Evolutionary conservation across 2,329 filamentous ascomycete genomes (phyloP).

Genomic region (Diaporthe citriasiana): DNA sequence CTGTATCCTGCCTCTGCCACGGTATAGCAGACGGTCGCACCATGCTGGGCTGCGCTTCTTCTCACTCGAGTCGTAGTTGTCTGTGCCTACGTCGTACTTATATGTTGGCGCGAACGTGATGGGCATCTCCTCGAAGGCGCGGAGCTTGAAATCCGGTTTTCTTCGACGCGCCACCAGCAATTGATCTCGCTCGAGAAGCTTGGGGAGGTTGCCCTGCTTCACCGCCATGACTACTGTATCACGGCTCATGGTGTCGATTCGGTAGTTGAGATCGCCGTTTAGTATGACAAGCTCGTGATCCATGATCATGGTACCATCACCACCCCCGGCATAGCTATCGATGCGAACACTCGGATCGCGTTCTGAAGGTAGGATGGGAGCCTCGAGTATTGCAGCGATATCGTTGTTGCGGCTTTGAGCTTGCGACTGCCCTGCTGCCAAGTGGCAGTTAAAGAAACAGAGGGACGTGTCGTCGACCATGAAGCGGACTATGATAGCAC

Average conservation of each 20-base stretch:
- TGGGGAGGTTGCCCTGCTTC: constrained; percentile 82
- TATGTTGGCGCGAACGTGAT: constrained; percentile 97
- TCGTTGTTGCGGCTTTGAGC: constrained; percentile 94
- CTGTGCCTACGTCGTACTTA: constrained; percentile 97
- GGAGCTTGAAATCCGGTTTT: constrained; percentile 89
- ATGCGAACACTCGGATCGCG: constrained; percentile 75
- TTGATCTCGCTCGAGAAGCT: constrained; percentile 94
- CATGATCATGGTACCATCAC: constrained; percentile 93
- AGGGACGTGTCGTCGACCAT: constrained; percentile 92
- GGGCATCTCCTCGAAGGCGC: constrained; percentile 89
- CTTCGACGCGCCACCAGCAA: constrained; percentile 89
- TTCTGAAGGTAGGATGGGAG: constrained; percentile 79
- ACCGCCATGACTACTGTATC: constrained; percentile 92
- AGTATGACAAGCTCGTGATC: constrained; percentile 98
- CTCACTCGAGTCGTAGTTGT: constrained; percentile 93
- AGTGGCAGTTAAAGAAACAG: constrained; percentile 97
- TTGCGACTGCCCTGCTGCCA: constrained; percentile 93
- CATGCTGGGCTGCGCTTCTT: constrained; percentile 95
- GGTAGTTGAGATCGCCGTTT: constrained; percentile 97
- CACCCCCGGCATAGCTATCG: constrained; percentile 89
- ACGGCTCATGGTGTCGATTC: constrained; percentile 96
- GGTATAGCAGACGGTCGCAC: constrained; percentile 94
- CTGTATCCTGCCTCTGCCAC: constrained; percentile 84
- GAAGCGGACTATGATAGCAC: constrained; percentile 92
- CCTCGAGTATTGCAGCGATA: constrained; percentile 89